Evolutionary conservation across 352 stramenopile genomes (phyloP), one percentile per base, ranked within the genome.

Genomic region (Pythium phragmitis): DNA sequence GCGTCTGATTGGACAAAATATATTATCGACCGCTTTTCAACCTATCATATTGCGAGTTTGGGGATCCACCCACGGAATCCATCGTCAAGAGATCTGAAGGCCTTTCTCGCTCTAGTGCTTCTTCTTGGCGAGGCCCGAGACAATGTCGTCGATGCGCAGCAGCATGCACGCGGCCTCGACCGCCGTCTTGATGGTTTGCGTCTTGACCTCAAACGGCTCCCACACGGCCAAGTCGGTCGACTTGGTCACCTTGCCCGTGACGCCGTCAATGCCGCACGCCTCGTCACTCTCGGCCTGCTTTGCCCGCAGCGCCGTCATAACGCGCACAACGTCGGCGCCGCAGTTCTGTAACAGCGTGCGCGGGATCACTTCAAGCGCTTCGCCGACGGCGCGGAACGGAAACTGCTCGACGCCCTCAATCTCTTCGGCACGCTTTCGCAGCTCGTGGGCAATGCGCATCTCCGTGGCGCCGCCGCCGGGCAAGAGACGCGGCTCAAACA

Each of bases 191-290:
- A 99, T 99, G 26, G 97, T 99, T 90, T 99, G 98, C 48, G 98
- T 98, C 83, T 99, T 99, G 64, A 99, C 98, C 75, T 97, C 87
- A 75, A 98, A 99, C n/a, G 98, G 96, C 71, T 99, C 98, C 97
- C 97, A 99, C 64, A 99, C 96, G 52, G 93, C 96, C 55, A 98
- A 86, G 62, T 98, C 82, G 69, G 95, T 85, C 82, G 99, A 98
- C 76, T 96, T 82, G 3, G 92, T 97, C 58, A 99, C 81, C 55
- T 92, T 92, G 61, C 89, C 89, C 47, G 82, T 90, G 47, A 96
- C 85, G 46, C 89, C 89, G 65, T 96, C 85, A 21, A 96, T 72
- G 37, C 87, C 87, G 62, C 79, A 81, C 59, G 85, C 69, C 47
- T 88, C 85, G 12, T 91, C 80, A 52, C 75, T 91, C 76, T 92